Percentiles rank a stretch among this genome's conserved stretches.
Evolutionary conservation across 2,329 filamentous ascomycete species (phyloP).

Genomic region (Onygenales sp.): DNA sequence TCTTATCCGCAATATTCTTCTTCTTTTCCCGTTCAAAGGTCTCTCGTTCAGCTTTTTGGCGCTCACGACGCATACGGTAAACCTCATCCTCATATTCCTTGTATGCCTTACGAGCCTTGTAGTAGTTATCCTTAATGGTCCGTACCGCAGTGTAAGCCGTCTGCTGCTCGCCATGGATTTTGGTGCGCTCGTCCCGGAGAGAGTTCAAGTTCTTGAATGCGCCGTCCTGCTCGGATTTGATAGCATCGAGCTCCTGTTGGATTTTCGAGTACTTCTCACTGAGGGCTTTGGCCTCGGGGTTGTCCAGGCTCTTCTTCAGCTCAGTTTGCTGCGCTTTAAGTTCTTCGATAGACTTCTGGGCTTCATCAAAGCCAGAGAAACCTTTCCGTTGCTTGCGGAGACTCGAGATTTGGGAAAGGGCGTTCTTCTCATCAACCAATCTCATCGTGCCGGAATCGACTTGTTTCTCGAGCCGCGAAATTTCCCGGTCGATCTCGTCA

Average conservation of each 20-base stretch:
- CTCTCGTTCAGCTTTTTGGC: constrained; percentile 68
- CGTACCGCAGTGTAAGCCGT: constrained; percentile 74
- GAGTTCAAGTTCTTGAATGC: constrained; percentile 79
- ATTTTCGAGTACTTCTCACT: constrained; percentile 78
- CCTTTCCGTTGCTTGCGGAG: constrained; percentile 85
- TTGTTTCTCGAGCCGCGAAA: constrained; percentile 69
- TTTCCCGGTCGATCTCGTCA: constrained; percentile 80
- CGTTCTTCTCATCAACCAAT: constrained; percentile 95
- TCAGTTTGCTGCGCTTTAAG: constrained; percentile 80
- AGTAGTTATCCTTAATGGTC: constrained; percentile 85
- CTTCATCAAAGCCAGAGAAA: constrained; percentile 74
- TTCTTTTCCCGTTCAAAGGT: constrained; percentile 40
- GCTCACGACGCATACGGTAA: constrained; percentile 65
- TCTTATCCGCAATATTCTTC: constrained; percentile 46
- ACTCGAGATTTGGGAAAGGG: constrained; percentile 69
- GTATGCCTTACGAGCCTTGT: constrained; percentile 69
- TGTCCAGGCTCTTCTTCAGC: constrained; percentile 79
- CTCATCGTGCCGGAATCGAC: constrained; percentile 88
- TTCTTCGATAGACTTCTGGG: constrained; percentile 82
- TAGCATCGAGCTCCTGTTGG: constrained; percentile 75
- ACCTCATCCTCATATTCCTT: constrained; percentile 75
- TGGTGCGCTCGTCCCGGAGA: constrained; percentile 76
- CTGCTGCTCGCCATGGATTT: constrained; percentile 76
- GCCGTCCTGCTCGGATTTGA: constrained; percentile 87
- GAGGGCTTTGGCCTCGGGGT: constrained; percentile 81